Conservation (phyloP, 805 yeast species). For the Schwanniomyces occidentalis region DNA sequence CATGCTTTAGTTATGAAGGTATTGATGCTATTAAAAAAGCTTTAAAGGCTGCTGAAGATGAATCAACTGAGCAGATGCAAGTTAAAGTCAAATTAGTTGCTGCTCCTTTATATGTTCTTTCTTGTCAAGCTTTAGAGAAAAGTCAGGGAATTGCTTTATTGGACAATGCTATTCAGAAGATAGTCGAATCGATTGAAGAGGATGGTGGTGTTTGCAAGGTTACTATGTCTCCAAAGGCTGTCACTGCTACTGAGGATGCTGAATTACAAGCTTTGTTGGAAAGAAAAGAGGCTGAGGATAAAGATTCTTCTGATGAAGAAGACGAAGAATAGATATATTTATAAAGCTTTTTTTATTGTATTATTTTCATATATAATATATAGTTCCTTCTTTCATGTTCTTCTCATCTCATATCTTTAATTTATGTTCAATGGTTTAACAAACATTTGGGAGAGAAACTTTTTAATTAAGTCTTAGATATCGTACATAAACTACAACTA, state of each 20-base stretch:
- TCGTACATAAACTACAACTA: too few relatives aligned
- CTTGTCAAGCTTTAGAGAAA: constrained; percentile 91
- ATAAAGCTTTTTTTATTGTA: background rate
- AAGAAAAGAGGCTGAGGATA: constrained; percentile 85
- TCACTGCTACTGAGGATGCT: constrained; percentile 97
- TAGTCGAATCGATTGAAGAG: constrained; percentile 65
- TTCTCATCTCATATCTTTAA: constrained; percentile 3
- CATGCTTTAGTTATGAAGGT: constrained; percentile 96
- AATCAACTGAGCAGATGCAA: constrained; percentile 81
- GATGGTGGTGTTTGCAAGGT: constrained; percentile 87
- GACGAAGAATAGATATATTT: constrained; percentile 15
- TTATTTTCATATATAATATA: too few relatives aligned
- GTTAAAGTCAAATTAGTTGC: constrained; percentile 95
- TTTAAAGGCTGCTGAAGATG: constrained; percentile 78
- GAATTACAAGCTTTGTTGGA: constrained; percentile 95
- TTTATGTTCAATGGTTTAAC: constrained; percentile 3
- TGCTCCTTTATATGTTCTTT: constrained; percentile 92
- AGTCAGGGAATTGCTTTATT: constrained; percentile 80
- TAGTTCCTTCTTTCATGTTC: constrained; percentile 1
- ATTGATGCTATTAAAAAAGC: constrained; percentile 95
- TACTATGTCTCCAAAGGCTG: constrained; percentile 98
- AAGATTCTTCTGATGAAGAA: constrained; percentile 80
- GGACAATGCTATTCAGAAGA: constrained; percentile 75
- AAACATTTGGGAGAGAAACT: background rate
- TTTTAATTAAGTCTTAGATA: constrained; percentile 1